Base-by-base conservation (phyloP, 2,329 filamentous ascomycete genomes). In the Epicoccum sorghinum region DNA sequence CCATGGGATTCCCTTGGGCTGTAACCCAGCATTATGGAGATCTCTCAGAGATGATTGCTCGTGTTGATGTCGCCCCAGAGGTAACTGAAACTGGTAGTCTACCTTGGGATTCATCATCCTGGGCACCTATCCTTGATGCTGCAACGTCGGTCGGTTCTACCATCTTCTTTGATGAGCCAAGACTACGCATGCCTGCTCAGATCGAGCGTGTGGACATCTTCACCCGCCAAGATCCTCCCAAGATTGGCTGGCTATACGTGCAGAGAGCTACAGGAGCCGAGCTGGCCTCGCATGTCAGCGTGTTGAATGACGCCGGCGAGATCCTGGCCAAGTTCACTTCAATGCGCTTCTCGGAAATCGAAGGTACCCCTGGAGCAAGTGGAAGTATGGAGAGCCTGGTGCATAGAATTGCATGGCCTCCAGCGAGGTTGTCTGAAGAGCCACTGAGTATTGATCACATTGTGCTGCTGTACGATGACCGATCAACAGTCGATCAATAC, bases 101-200 rank as follows among this genome's bases (percentile, higher is more conserved):
- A 18, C 51, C 62, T 3, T 75, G 72, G 71, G 65, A 72, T 40
- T n/a, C 52, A 1, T 37, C 50, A 2, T 75, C 72, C 3, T 77
- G 71, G 74, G 75, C 75, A 6, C 69, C 77, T 1, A 60, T 77
- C 4, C 59, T 79, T 6, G 77, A 79, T 47, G 70, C 77, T 2
- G 77, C 76, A 4, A 77, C 75, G 0, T 79, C 77, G 0, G 67
- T 79, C 7, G 75, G 74, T 3, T 77, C 76, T 1, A 71, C 73
- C 3, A 62, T 78, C 36, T 77, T 77, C 58, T 74, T 67, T 52
- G 57, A 73, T 33, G 55, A 70, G 10, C 68, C 72, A 5, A 59
- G 63, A 29, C 64, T 79, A 18, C 73, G 76, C 23, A 78, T 78
- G 64, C 66, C 69, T 18, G 47, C 66, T 22, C 59, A 69, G 22